Percentiles rank a stretch among this genome's conserved stretches.
phyloP scores from a whole-genome alignment of 2,329 filamentous ascomycete genomes.

The Talaromyces atroroseus region DNA sequence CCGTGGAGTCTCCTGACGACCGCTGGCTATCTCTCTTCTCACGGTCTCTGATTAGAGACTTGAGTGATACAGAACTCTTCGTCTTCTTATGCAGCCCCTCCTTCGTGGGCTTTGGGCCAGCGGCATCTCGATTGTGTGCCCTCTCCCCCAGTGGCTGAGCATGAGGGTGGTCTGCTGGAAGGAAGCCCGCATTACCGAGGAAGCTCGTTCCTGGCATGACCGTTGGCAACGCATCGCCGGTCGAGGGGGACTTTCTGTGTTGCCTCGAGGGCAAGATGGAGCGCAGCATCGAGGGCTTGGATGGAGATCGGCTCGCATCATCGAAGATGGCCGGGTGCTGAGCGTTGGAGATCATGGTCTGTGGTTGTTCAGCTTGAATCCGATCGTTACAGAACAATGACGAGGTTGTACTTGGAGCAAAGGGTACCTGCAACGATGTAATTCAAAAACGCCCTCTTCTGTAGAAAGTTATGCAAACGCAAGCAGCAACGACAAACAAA shows the following conservation, averaged over 20 bases:
- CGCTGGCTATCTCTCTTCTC: constrained; percentile 40
- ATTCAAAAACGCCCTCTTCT: neutral
- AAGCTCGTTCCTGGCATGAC: constrained; percentile 19
- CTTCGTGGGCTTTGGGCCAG: constrained; percentile 30
- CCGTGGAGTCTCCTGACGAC: constrained; percentile 17
- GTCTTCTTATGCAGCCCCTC: constrained; percentile 48
- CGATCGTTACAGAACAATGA: neutral
- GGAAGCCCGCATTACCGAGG: constrained; percentile 34
- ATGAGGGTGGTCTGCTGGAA: constrained; percentile 49
- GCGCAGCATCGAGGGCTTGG: constrained; percentile 45
- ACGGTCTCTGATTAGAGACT: constrained; percentile 43
- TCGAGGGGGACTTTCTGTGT: constrained; percentile 42
- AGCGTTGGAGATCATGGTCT: constrained; percentile 29
- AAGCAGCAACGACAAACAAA: constrained; percentile 1
- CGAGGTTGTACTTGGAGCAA: neutral
- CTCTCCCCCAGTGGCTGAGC: constrained; percentile 35
- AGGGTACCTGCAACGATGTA: neutral
- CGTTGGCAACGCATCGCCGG: constrained; percentile 26
- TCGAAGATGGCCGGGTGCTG: constrained; percentile 33
- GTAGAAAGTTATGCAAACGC: neutral
- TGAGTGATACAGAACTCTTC: constrained; percentile 50
- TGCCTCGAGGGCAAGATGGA: constrained; percentile 49
- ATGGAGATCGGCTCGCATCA: constrained; percentile 28
- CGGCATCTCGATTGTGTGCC: constrained; percentile 31
- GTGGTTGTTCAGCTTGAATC: neutral